These are phyloP conservation scores for Dionaea muscipula DNA, from an alignment of 179 eudicot genomes.

Conservation along the genomic window DNA sequence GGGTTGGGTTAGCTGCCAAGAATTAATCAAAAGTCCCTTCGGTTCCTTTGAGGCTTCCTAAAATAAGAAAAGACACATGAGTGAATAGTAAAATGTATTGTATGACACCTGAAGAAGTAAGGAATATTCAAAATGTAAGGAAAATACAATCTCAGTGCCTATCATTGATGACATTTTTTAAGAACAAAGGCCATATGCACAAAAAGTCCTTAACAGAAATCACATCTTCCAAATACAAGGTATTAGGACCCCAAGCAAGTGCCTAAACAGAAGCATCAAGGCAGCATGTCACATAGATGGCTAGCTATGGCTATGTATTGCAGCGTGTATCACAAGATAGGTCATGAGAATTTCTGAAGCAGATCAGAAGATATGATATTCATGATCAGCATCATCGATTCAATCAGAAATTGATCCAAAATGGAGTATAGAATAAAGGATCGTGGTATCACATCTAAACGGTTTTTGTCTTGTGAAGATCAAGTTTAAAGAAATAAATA, in stretches of 20 bases:
- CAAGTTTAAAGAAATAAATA: too few relatives aligned
- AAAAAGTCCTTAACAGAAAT: slow-evolving; percentile 51
- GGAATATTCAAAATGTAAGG: not conserved
- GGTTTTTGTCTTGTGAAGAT: too few relatives aligned
- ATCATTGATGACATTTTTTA: not conserved
- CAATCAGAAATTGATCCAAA: too few relatives aligned
- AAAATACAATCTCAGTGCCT: not conserved
- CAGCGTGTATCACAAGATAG: too few relatives aligned
- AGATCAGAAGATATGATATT: too few relatives aligned
- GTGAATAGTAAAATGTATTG: slow-evolving; percentile 74
- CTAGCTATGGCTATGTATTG: too few relatives aligned
- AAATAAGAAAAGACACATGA: slow-evolving; percentile 58
- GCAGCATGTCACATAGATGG: too few relatives aligned
- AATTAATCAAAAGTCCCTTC: slow-evolving; percentile 84
- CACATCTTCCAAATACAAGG: slow-evolving; percentile 68
- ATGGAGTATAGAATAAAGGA: too few relatives aligned
- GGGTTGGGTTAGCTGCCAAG: slow-evolving; percentile 60
- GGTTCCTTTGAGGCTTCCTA: slow-evolving; percentile 48
- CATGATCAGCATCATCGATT: too few relatives aligned
- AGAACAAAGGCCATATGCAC: not conserved
- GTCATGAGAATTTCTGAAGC: too few relatives aligned
- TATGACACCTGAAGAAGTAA: slow-evolving; percentile 59
- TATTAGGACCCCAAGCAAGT: slow-evolving; percentile 70
- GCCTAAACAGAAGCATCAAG: slow-evolving; percentile 19
- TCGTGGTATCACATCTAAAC: too few relatives aligned